Conservation (phyloP, 305 asterid genomes). For the Salvia sclarea region DNA sequence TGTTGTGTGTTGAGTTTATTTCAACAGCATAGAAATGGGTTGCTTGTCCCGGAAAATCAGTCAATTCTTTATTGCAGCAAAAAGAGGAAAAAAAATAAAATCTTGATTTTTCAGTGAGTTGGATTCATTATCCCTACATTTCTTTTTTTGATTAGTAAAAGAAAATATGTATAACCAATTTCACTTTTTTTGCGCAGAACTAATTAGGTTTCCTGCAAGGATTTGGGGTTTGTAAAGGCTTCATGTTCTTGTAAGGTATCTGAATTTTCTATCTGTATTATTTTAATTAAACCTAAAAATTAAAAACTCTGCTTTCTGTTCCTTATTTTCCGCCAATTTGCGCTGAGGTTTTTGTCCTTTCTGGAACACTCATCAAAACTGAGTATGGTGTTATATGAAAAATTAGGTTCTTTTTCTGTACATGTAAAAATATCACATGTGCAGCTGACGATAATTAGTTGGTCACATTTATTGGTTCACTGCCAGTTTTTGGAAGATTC, state of each 20-base stretch:
- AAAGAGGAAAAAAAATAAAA: conserved; percentile 20
- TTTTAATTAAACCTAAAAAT: neutral
- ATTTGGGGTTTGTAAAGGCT: conserved; percentile 24
- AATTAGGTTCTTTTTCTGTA: conserved; percentile 29
- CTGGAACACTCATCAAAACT: conserved; percentile 29
- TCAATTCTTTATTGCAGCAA: neutral
- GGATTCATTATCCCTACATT: conserved; percentile 19
- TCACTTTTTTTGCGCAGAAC: conserved; percentile 3
- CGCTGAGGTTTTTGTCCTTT: conserved; percentile 33
- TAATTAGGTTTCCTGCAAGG: conserved; percentile 15
- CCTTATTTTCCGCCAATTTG: conserved; percentile 27
- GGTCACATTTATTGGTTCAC: conserved; percentile 34
- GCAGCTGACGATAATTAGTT: conserved; percentile 36
- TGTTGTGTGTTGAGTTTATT: conserved; percentile 16
- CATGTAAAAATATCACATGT: conserved; percentile 32
- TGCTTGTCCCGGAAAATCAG: conserved; percentile 18
- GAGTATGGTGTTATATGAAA: conserved; percentile 29
- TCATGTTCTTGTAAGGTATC: conserved; percentile 25
- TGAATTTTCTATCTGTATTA: conserved; percentile 15
- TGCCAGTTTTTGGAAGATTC: conserved; percentile 34
- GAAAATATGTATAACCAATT: neutral
- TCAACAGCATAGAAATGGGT: conserved; percentile 19
- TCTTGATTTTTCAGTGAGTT: conserved; percentile 22
- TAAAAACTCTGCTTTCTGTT: conserved; percentile 14
- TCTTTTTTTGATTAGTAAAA: conserved; percentile 14